A percentile compares a stretch with the other conserved stretches of the same genome.
phyloP scores from a whole-genome alignment of 768 basidiomycete genomes.

The Phaeolepiota aurea region DNA sequence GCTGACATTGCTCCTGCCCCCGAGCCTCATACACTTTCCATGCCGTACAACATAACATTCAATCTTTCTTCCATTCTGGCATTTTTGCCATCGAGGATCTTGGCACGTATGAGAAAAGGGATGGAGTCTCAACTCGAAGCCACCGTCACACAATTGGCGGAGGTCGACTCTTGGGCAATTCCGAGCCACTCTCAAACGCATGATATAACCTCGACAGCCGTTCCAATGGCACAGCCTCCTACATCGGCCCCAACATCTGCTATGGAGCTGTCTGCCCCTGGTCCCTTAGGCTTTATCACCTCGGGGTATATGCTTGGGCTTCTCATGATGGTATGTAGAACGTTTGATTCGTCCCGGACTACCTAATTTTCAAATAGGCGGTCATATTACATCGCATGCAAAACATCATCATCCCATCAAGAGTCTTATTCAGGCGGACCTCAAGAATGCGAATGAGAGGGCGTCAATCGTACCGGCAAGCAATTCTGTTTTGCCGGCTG shows the following conservation, averaged over 20 bases:
- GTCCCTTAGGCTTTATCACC: conserved; percentile 65
- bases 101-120: conserved; percentile 28
- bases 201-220: neutral
- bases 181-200: neutral
- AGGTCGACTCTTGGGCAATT: neutral
- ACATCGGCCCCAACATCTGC: neutral
- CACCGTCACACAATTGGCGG: neutral
- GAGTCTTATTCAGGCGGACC: conserved; percentile 12
- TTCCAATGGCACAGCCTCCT: neutral
- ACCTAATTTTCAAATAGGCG: conserved; percentile 30
- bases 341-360: neutral
- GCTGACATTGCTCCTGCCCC: neutral
- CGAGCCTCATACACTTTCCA: neutral
- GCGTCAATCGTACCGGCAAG: neutral
- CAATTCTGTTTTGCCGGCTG: conserved; percentile 12
- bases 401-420: conserved; percentile 66
- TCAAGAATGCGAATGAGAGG: neutral
- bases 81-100: conserved; percentile 22
- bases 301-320: conserved; percentile 67
- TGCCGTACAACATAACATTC: conserved; percentile 2
- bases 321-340: conserved; percentile 47
- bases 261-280: conserved; percentile 29
- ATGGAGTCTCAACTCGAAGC: conserved; percentile 12
- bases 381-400: conserved; percentile 70
- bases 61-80: conserved; percentile 2